Base-by-base conservation (phyloP, 192 early-diverging fungal genomes). In the Coemansia sp. region DNA sequence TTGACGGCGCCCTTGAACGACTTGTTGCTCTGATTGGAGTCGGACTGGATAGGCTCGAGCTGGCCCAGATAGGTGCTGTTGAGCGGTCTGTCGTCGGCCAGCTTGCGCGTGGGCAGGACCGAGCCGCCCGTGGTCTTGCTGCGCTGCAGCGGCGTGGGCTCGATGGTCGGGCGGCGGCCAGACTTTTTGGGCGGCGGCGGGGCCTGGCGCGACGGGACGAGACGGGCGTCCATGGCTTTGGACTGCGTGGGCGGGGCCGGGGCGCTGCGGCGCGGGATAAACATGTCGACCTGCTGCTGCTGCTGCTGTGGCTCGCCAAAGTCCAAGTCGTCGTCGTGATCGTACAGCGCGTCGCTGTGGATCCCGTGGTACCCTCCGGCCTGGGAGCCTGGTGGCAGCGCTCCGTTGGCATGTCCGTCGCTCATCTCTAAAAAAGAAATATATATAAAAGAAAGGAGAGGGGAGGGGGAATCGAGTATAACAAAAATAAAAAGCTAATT, bases 1-100 rank as follows among this genome's bases (percentile, higher is more conserved):
- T 80, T 80, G 43, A 80, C 67, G 14, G 71, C 67, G 50, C 77
- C 77, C 55, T 73, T 80, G 71, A 80, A 80, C 33, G 77, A 70
- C 63, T 80, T 80, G 63, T 73, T 73, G 64, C 28, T 64, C 54
- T 66, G 70, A 52, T 51, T 60, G 2, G 58, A 21, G 42, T 69
- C 71, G 19, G 54, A 50, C 60, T 80, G 77, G 31, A 80, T 55
- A 19, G 77, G 77, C 71, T 80, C 77, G 18, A 80, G 71, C 67
- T 73, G 70, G 12, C 77, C 77, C 38, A 80, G 61, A 30, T 80
- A 80, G 23, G 77, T 73, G 71, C 77, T 80, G 52, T 80, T 73
- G 16, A 80, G 67, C 28, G 71, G 71, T 52, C 69, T 64, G 24
- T 63, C 77, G 23, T 80, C 77, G 27, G 77, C 69, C 54, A 69